Conservation (phyloP, 2,329 filamentous ascomycete species). For the Thielaviopsis cerberus region DNA sequence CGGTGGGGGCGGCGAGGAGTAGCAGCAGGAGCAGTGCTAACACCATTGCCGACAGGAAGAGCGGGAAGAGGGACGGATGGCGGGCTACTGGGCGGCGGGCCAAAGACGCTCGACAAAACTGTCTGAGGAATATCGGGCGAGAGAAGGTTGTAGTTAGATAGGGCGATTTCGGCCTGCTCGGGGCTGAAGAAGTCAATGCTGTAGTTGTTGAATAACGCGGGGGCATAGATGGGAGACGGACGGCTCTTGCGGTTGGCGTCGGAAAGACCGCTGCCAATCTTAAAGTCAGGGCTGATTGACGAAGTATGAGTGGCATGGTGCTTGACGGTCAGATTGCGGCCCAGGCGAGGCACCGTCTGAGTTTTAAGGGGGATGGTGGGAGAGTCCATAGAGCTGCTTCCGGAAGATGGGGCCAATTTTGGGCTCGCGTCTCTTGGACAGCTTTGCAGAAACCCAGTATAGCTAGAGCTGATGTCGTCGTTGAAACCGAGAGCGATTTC, state of each 20-base stretch:
- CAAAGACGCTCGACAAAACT: background rate
- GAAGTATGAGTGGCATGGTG: background rate
- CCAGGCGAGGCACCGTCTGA: background rate
- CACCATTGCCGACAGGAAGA: background rate
- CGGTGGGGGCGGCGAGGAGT: background rate
- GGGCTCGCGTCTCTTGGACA: background rate
- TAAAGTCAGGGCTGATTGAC: background rate
- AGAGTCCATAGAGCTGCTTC: background rate
- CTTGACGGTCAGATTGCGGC: background rate
- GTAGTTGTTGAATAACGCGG: conserved; percentile 3
- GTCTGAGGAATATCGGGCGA: background rate
- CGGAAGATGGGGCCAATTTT: background rate
- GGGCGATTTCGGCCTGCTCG: conserved; percentile 4
- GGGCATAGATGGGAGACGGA: conserved; percentile 5
- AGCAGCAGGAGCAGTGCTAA: too few relatives aligned
- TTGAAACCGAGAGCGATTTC: background rate
- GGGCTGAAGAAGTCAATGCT: conserved; percentile 7
- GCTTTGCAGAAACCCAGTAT: background rate
- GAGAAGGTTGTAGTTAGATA: background rate
- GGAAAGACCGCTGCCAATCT: background rate
- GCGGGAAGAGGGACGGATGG: background rate
- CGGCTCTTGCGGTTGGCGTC: background rate
- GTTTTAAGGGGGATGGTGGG: background rate
- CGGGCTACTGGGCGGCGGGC: background rate
- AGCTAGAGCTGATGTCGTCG: background rate